Evolutionary conservation across 139 green algal species (phyloP).

Genomic region (Auxenochlorella protothecoides): DNA sequence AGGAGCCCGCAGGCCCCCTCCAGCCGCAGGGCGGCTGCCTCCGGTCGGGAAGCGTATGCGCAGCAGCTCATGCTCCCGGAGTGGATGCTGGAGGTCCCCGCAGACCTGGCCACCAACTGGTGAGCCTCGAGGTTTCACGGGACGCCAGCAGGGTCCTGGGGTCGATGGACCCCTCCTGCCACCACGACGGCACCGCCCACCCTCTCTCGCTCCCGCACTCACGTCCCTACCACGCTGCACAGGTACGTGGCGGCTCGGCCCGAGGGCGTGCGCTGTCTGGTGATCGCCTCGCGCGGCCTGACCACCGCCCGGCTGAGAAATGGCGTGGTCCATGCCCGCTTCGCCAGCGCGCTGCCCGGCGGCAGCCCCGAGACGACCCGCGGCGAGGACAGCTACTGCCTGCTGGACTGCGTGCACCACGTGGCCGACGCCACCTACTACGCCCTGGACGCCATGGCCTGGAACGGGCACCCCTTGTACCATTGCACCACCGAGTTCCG

Average conservation of each 20-base stretch:
- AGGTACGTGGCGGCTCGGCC: conserved; percentile 74
- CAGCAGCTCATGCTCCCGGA: conserved; percentile 76
- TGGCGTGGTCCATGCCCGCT: conserved; percentile 45
- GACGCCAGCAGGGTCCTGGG: too few relatives aligned
- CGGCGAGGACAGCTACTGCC: conserved; percentile 29
- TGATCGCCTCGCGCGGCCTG: conserved; percentile 41
- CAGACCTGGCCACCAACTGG: conserved; percentile 57
- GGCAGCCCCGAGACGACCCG: conserved; percentile 12
- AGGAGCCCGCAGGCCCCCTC: too few relatives aligned
- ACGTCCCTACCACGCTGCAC: not conserved
- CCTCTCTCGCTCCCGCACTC: not conserved
- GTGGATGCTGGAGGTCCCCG: conserved; percentile 81
- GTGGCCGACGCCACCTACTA: conserved; percentile 30
- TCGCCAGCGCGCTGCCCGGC: conserved; percentile 46
- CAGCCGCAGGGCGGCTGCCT: too few relatives aligned
- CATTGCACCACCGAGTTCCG: conserved; percentile 80
- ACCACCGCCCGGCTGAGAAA: conserved; percentile 38
- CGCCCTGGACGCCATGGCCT: conserved; percentile 72
- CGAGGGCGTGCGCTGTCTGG: conserved; percentile 73
- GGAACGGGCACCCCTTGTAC: conserved; percentile 70
- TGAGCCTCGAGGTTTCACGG: conserved; percentile 12
- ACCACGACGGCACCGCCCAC: not conserved
- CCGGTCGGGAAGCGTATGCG: conserved; percentile 26
- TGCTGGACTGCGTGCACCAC: conserved; percentile 82
- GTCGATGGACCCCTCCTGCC: not conserved